Base-by-base conservation (phyloP, 352 stramenopile species). In the Globisporangium paddicum region DNA sequence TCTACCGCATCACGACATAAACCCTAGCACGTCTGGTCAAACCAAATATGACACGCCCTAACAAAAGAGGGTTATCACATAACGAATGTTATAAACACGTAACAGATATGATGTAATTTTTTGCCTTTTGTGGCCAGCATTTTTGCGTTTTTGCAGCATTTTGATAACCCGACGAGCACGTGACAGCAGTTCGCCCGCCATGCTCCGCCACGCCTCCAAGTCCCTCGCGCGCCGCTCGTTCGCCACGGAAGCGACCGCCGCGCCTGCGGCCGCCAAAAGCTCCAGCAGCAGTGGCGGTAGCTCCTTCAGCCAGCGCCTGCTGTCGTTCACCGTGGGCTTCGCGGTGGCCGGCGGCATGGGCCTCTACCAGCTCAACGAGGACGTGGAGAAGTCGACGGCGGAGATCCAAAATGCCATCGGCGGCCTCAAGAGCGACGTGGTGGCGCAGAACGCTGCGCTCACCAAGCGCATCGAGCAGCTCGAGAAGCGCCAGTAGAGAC, bases 281-380 rank as follows among this genome's bases (percentile, higher is more conserved):
- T 75, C 64, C 9, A 41, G n/a, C 28, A 41, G n/a, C 28, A 28
- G 18, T 28, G n/a, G 47, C 37, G 82, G 82, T 53, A 89, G 77
- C 68, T 89, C 79, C 37, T 82, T 92, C 62, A 62, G 82, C 55
- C 79, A 92, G 66, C 82, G 82, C 25, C 62, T 92, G 30, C 53
- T 85, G 48, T 77, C 82, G 21, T 92, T 92, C 60, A 77, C 68
- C 30, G 75, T 92, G 28, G 82, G 82, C 37, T 87, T 89, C 35
- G 73, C 75, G 1, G 60, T 87, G 7, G 82, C 78, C 37, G 76
- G 72, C 25, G 78, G 73, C 42, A 77, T 86, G 46, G 82, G 79
- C 0, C 78, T 92, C 21, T 88, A 83, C 69, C 72, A 88, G 67
- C 60, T 92, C 53, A 73, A 73, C 42, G 77, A 92, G 55, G 80